phyloP scores from a whole-genome alignment of 176 grass and related monocot genomes.

The Phyllostachys edulis region DNA sequence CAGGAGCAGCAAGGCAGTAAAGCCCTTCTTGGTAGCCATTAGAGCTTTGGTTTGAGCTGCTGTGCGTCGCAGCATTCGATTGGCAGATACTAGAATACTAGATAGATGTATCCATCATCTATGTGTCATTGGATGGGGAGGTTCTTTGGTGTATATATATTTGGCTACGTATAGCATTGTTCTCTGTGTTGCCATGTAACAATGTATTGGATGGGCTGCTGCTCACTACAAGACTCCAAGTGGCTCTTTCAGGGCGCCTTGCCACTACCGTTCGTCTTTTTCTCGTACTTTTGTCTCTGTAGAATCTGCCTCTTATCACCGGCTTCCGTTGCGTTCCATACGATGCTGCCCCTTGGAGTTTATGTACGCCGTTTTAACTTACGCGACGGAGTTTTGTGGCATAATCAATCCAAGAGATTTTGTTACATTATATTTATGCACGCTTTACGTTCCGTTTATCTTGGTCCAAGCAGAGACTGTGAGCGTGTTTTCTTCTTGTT shows the following conservation, averaged over 20 bases:
- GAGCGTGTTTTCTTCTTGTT: not conserved
- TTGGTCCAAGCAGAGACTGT: not conserved
- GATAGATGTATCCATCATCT: not conserved
- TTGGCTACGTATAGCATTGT: not conserved
- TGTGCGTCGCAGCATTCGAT: not conserved
- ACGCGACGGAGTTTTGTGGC: not conserved
- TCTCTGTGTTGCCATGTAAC: not conserved
- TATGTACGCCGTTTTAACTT: not conserved
- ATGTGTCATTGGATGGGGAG: not conserved
- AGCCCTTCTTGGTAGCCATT: slow-evolving; percentile 17
- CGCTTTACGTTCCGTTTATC: not conserved
- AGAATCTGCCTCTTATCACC: not conserved
- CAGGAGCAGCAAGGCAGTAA: not conserved
- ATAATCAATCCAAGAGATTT: not conserved
- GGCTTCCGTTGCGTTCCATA: not conserved
- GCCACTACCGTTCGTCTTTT: not conserved
- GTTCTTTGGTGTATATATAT: too few species aligned
- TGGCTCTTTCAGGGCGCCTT: slow-evolving; percentile 14
- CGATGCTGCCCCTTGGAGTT: slow-evolving; percentile 24
- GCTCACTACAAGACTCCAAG: slow-evolving; percentile 21
- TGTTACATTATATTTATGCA: not conserved
- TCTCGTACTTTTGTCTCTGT: not conserved
- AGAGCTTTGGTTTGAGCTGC: not conserved
- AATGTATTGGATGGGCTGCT: not conserved
- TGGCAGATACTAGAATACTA: not conserved